Conservation (phyloP, 805 yeast species). For the Tetrapisispora taiwanensis region DNA sequence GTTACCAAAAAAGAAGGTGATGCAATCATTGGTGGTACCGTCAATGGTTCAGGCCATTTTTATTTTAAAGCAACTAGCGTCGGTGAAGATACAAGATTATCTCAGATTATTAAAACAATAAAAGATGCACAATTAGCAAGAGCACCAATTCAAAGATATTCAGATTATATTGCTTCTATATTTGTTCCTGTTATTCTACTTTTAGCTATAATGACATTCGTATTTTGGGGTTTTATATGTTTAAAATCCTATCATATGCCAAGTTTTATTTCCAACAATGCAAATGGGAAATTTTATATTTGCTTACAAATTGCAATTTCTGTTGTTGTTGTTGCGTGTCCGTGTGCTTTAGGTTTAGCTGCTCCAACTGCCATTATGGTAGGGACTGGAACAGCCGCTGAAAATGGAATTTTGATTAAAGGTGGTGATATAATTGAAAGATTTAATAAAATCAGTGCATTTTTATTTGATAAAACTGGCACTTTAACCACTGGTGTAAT, state of each 20-base stretch:
- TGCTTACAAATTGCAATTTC: slow-evolving; percentile 77
- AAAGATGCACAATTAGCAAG: slow-evolving; percentile 79
- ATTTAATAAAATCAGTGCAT: slow-evolving; percentile 51
- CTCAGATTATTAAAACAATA: slow-evolving; percentile 78
- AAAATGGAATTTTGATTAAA: slow-evolving; percentile 79
- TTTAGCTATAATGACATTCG: slow-evolving; percentile 58
- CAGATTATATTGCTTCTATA: slow-evolving; percentile 73
- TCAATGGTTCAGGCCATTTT: slow-evolving; percentile 68
- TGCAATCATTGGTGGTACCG: slow-evolving; percentile 76
- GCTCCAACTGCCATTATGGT: slow-evolving; percentile 99
- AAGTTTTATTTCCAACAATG: slow-evolving; percentile 32
- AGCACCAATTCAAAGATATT: slow-evolving; percentile 85
- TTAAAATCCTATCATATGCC: slow-evolving; percentile 35
- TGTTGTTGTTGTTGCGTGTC: slow-evolving; percentile 96
- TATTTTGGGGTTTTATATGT: slow-evolving; percentile 42
- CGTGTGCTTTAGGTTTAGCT: slow-evolving; percentile 94
- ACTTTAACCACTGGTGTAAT: slow-evolving; percentile 83
- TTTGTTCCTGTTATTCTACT: slow-evolving; percentile 71
- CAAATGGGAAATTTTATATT: slow-evolving; percentile 49
- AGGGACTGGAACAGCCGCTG: slow-evolving; percentile 94
- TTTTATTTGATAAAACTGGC: slow-evolving; percentile 92
- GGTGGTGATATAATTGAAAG: slow-evolving; percentile 85
- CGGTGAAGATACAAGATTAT: slow-evolving; percentile 77
- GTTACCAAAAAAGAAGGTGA: slow-evolving; percentile 54
- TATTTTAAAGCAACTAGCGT: slow-evolving; percentile 58